phyloP scores from a whole-genome alignment of 352 stramenopile species.

The Albugo laibachii region DNA sequence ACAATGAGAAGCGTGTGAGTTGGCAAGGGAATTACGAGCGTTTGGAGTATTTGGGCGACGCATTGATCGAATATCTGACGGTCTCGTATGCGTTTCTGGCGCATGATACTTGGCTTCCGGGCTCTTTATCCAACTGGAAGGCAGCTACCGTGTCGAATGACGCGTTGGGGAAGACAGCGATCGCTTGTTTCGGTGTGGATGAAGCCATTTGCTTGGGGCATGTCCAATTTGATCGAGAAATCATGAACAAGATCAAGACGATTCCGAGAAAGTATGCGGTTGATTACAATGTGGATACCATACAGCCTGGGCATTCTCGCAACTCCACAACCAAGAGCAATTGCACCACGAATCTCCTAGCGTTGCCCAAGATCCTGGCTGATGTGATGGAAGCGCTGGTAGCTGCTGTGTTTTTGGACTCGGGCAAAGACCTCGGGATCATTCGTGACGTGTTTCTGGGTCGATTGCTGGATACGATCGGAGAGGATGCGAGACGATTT shows the following conservation, averaged over 20 bases:
- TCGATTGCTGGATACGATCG: constrained; percentile 46
- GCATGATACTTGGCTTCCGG: constrained; percentile 53
- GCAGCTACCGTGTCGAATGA: constrained; percentile 74
- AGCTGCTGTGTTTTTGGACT: constrained; percentile 73
- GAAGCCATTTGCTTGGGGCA: constrained; percentile 49
- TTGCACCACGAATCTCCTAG: constrained; percentile 13
- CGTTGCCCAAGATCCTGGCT: constrained; percentile 68
- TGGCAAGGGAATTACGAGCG: constrained; percentile 79
- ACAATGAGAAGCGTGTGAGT: constrained; percentile 19
- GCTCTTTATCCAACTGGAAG: constrained; percentile 66
- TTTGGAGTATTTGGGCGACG: constrained; percentile 76
- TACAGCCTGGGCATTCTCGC: neutral
- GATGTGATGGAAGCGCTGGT: constrained; percentile 79
- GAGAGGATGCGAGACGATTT: constrained; percentile 42
- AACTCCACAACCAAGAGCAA: constrained; percentile 9
- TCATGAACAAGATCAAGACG: constrained; percentile 20
- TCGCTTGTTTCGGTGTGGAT: constrained; percentile 61
- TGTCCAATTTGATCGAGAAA: constrained; percentile 48
- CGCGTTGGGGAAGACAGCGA: constrained; percentile 58
- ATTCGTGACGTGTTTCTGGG: constrained; percentile 72
- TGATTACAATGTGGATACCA: neutral
- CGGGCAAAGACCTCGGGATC: constrained; percentile 33
- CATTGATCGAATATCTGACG: constrained; percentile 78
- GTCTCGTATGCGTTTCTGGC: constrained; percentile 60
- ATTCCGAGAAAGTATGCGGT: constrained; percentile 31